Percentiles rank a stretch among this genome's conserved stretches.
These are phyloP conservation scores for Sechiopsis laciniata DNA, from an alignment of 306 rosid species.

Conservation along the genomic window DNA sequence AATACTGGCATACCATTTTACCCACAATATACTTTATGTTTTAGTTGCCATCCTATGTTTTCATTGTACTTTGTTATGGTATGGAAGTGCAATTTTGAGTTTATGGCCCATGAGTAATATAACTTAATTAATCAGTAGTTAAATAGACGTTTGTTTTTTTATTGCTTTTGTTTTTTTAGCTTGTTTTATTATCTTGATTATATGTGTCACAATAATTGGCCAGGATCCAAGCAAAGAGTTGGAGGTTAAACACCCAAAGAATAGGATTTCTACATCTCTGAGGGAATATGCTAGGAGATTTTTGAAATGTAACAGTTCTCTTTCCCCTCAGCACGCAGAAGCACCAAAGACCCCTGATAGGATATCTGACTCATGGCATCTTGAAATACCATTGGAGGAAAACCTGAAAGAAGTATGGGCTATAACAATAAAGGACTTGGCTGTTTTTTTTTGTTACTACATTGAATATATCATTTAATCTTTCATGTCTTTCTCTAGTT, in stretches of 20 bases:
- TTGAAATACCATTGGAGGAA: conserved; percentile 72
- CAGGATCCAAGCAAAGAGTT: conserved; percentile 51
- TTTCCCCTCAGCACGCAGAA: conserved; percentile 47
- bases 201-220: conserved; percentile 35
- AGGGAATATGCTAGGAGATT: conserved; percentile 70
- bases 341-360: conserved; percentile 82
- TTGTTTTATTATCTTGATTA: conserved; percentile 13
- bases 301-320: conserved; percentile 52
- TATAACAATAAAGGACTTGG: background rate
- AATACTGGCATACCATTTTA: background rate
- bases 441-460: background rate
- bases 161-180: background rate
- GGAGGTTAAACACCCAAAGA: conserved; percentile 35
- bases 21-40: background rate
- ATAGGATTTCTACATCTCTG: conserved; percentile 35
- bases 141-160: background rate
- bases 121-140: background rate
- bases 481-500: background rate
- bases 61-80: background rate
- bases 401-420: conserved; percentile 71
- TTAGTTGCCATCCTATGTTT: background rate
- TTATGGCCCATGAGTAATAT: background rate
- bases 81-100: background rate
- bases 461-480: background rate
- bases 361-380: conserved; percentile 54